Conservation (phyloP, 163 green algal genomes). For the Volvox carteri region DNA sequence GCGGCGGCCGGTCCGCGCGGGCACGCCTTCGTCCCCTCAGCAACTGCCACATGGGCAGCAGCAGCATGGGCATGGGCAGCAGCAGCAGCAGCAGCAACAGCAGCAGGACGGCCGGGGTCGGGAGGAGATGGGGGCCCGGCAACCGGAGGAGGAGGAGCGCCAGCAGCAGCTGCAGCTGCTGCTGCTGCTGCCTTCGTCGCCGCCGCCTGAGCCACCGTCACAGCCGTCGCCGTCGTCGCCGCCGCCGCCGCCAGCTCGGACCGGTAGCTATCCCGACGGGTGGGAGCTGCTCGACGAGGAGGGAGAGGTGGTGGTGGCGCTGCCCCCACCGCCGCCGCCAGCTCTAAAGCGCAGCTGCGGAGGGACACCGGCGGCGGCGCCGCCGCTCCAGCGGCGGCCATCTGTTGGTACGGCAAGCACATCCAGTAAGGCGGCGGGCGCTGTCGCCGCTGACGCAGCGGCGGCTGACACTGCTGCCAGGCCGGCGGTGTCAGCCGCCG, state of each 20-base stretch:
- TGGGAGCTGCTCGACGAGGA: slow-evolving; percentile 35
- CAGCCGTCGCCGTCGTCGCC: too few relatives aligned
- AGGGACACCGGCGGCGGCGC: background rate
- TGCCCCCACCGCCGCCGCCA: background rate
- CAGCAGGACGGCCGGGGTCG: background rate
- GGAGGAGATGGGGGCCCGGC: too few relatives aligned
- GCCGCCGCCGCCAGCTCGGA: background rate
- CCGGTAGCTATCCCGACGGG: slow-evolving; percentile 10
- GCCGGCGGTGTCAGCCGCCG: background rate
- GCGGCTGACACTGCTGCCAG: background rate
- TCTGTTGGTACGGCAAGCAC: background rate
- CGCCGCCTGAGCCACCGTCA: background rate
- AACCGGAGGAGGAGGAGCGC: too few relatives aligned
- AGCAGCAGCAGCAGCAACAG: background rate
- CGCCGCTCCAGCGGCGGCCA: background rate
- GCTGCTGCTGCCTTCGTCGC: too few relatives aligned
- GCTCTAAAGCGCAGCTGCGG: background rate
- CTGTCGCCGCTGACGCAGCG: background rate
- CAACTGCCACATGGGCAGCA: background rate
- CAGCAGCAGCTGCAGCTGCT: too few relatives aligned
- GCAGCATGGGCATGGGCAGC: background rate
- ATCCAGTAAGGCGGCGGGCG: background rate
- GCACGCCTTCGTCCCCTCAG: too few relatives aligned
- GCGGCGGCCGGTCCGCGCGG: too few relatives aligned
- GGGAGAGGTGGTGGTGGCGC: background rate